Base-by-base conservation (phyloP, 352 stramenopile genomes). In the Saprolegnia diclina region DNA sequence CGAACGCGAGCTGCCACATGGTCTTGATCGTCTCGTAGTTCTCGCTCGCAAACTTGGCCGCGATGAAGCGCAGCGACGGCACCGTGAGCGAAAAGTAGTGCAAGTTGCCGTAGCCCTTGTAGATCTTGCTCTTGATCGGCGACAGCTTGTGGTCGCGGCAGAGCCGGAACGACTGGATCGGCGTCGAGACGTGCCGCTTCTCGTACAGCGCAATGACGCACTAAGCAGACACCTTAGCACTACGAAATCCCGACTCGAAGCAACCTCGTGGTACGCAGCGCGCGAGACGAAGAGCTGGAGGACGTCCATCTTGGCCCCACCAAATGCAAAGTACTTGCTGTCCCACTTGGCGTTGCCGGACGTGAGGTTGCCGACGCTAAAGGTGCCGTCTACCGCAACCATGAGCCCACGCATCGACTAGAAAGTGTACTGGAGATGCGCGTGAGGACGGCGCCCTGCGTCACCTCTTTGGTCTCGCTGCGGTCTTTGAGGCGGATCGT, bases 51-150 rank as follows among this genome's bases (percentile, higher is more conserved):
- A 92, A 92, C 71, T 92, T 92, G 70, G 84, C 84, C 26, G 84
- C 81, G 35, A 92, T 76, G 44, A 92, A 92, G 54, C 84, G 84
- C 54, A 92, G 73, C 48, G 84, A 92, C 45, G 84, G 84, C 72
- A 92, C 84, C 22, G 80, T 87, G 21, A 92, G 72, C 29, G 84
- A 91, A 45, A 92, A 92, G 67, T 92, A 92, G 76, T 93, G 83
- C 53, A 93, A 72, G 55, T 91, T 90, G 62, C 83, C 85, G 50
- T 91, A 93, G 35, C 83, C 82, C 70, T 91, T 93, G 79, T 93
- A 93, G 67, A 93, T 93, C 71, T 93, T 93, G 80, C 74, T 88
- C 72, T 91, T 91, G 74, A 91, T 90, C 18, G 83, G 83, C 37
- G 83, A 90, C 65, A 91, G 87, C 54, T 93, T 91, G 81, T 93